Conservation (phyloP, 2,329 filamentous ascomycete species). For the Ceratocystis destructans region DNA sequence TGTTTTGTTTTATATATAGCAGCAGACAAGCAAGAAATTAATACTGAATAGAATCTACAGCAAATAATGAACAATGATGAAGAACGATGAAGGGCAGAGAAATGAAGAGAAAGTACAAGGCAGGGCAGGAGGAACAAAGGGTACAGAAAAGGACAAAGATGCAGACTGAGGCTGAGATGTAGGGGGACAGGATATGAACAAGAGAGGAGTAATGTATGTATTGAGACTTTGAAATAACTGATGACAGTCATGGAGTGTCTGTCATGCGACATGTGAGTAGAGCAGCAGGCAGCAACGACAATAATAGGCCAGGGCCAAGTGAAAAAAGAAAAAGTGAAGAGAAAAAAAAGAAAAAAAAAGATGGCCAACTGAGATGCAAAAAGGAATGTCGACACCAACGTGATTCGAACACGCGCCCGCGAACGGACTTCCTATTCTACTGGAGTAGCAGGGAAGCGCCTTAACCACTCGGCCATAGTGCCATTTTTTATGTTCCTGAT, state of each 20-base stretch:
- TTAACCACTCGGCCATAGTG: constrained; percentile 20
- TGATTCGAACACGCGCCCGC: constrained; percentile 20
- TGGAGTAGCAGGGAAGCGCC: constrained; percentile 17
- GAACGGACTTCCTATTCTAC: constrained; percentile 17
- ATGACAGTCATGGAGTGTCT: no score
- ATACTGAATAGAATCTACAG: not conserved
- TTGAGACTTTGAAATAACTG: no score
- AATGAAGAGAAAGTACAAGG: not conserved
- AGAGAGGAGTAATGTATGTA: no score
- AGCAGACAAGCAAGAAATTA: not conserved
- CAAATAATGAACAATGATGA: not conserved
- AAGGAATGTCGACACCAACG: constrained; percentile 18
- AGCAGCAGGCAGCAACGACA: not conserved
- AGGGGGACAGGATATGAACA: no score
- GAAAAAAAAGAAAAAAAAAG: not conserved
- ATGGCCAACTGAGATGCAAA: not conserved
- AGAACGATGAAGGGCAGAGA: not conserved
- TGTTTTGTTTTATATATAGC: not conserved
- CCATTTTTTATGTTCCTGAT: not conserved
- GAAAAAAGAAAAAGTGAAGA: not conserved
- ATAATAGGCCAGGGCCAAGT: not conserved
- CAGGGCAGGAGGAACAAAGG: not conserved
- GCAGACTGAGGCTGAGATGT: no score
- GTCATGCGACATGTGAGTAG: no score
- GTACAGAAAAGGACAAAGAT: not conserved